Evolutionary conservation across 2,329 filamentous ascomycete species (phyloP), one percentile per base, ranked within the genome.

Genomic region (Beauveria asiatica): DNA sequence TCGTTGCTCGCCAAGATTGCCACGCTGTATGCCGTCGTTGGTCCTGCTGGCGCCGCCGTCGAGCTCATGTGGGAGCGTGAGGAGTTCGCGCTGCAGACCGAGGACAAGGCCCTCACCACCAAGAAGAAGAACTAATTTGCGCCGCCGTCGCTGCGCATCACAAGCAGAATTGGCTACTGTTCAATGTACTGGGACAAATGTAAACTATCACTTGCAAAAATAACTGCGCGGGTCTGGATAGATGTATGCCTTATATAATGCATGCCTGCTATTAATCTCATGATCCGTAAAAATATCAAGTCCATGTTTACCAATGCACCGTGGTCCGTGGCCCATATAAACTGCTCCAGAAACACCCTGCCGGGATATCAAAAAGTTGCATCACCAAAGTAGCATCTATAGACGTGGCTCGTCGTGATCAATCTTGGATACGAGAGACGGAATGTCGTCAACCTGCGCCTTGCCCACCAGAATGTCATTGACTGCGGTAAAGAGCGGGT

Each of bases 401-500:
- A 59, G 30, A 5, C 49, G 57, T 11, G 60, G 52, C 55, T 63
- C 13, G 41, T 57, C 58, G 48, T 54, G 41, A 21, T 60, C 59
- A 39, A 62, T 25, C 21, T 73, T 70, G 37, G 74, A 76, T 37
- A 89, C 83, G 60, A 94, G 78, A 60, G 80, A 78, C 25, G 92
- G 90, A 67, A 96, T 92, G 67, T 96, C 88, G 64, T 92, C 85
- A 19, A 92, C 88, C 65, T 85, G 85, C 67, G 86, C 84, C 65
- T 84, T 85, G 63, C 90, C 90, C 67, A 90, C 82, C 50, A 96
- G 76, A 67, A 96, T 92, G 65, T 74, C 85, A 64, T 90, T 86
- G 55, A 97, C 92, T 1, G 91, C 90, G 9, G 91, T 97, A 72
- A 99, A 95, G 6, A 99, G 78, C 21, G 94, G 94, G 72, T 96